A percentile compares a stretch with the other conserved stretches of the same genome.
These are phyloP conservation scores for Herpetospermum pedunculosum DNA, from an alignment of 306 rosid species.

Conservation along the genomic window DNA sequence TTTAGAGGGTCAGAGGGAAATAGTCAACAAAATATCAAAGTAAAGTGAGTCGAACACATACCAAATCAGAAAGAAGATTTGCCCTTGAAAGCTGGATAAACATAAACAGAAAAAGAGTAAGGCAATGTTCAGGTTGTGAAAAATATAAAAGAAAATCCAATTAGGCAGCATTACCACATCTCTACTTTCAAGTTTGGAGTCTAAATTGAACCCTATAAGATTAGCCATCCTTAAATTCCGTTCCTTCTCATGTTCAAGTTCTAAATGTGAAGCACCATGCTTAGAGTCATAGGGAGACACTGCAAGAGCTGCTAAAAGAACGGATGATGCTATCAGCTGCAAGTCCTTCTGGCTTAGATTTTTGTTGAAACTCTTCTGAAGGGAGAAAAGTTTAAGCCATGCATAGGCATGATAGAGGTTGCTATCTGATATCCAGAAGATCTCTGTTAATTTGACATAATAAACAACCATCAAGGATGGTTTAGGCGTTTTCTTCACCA, in stretches of 20 bases:
- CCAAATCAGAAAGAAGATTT: slow-evolving; percentile 87
- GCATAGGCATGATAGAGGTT: slow-evolving; percentile 93
- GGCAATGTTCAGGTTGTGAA: not conserved
- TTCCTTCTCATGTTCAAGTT: slow-evolving; percentile 81
- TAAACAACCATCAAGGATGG: slow-evolving; percentile 92
- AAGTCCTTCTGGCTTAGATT: slow-evolving; percentile 92
- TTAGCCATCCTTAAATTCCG: slow-evolving; percentile 83
- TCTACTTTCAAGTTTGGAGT: slow-evolving; percentile 67
- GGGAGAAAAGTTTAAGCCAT: slow-evolving; percentile 83
- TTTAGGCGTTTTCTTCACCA: slow-evolving; percentile 94
- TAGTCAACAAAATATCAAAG: not conserved
- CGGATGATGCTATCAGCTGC: slow-evolving; percentile 95
- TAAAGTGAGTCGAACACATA: slow-evolving; percentile 23
- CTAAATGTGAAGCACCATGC: slow-evolving; percentile 68
- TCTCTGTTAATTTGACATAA: slow-evolving; percentile 83
- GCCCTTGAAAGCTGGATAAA: slow-evolving; percentile 69
- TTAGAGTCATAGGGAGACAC: slow-evolving; percentile 69
- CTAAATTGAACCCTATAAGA: slow-evolving; percentile 86
- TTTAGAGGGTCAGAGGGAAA: not conserved
- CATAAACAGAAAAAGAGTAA: slow-evolving; percentile 6
- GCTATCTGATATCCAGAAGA: slow-evolving; percentile 80
- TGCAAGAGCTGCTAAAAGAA: slow-evolving; percentile 88
- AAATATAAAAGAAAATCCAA: slow-evolving; percentile 8
- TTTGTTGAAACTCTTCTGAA: slow-evolving; percentile 88
- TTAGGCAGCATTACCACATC: slow-evolving; percentile 54